Percentiles rank a stretch among this genome's conserved stretches.
Evolutionary conservation across 2,329 filamentous ascomycete species (phyloP).

Genomic region (Penicillium sp.): DNA sequence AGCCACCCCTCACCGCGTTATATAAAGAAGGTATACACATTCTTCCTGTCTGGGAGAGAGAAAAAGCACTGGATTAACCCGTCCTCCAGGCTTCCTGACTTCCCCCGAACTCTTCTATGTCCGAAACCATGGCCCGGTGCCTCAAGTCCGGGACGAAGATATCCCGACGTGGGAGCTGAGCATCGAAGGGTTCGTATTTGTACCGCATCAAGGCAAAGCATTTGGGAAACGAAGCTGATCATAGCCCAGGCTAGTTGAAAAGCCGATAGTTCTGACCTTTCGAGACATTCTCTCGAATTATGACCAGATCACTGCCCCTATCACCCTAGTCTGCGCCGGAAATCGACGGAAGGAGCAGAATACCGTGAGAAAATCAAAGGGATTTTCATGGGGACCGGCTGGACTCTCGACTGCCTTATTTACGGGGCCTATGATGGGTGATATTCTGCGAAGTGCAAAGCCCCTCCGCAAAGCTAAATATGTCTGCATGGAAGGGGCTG

Average conservation of each 20-base stretch:
- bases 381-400: conserved; percentile 89
- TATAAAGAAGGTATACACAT: conserved; percentile 57
- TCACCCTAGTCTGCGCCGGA: conserved; percentile 88
- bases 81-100: conserved; percentile 75
- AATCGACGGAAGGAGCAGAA: conserved; percentile 94
- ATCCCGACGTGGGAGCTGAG: conserved; percentile 77
- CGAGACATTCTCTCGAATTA: conserved; percentile 70
- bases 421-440: conserved; percentile 74
- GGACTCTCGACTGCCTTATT: conserved; percentile 84
- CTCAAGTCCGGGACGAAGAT: conserved; percentile 67
- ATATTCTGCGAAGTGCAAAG: conserved; percentile 66
- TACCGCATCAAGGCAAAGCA: not conserved
- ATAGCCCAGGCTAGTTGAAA: conserved; percentile 64
- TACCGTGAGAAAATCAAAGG: conserved; percentile 82
- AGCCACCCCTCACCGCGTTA: conserved; percentile 74
- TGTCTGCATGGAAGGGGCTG: conserved; percentile 87
- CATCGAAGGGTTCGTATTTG: conserved; percentile 61
- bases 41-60: not conserved
- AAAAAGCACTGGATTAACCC: not conserved
- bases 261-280: conserved; percentile 69
- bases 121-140: conserved; percentile 82
- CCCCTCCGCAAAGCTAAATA: conserved; percentile 71
- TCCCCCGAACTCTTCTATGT: conserved; percentile 88
- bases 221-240: not conserved
- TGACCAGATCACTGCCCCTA: conserved; percentile 77